phyloP scores from a whole-genome alignment of 768 basidiomycete species.

The Termitomyces sp. region DNA sequence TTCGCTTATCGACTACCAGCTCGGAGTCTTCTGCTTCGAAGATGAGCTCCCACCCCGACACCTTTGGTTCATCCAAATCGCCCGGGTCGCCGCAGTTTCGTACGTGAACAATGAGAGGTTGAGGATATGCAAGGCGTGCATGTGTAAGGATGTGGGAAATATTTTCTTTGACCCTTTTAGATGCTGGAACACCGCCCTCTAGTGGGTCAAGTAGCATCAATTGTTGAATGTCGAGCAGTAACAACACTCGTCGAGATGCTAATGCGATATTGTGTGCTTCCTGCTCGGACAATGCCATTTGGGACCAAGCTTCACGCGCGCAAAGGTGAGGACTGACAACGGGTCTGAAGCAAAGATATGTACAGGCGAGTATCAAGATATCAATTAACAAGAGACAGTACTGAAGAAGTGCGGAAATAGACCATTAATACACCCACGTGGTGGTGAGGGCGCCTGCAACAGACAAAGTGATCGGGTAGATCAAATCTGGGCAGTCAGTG shows the following conservation, averaged over 20 bases:
- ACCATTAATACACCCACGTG: background rate
- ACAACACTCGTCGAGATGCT: slow-evolving; percentile 41
- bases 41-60: slow-evolving; percentile 61
- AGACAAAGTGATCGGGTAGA: background rate
- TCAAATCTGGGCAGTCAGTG: background rate
- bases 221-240: slow-evolving; percentile 57
- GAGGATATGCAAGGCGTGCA: slow-evolving; percentile 45
- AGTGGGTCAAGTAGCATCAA: slow-evolving; percentile 46
- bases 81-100: slow-evolving; percentile 62
- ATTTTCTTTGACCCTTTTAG: slow-evolving; percentile 40
- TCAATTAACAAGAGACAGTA: background rate
- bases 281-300: slow-evolving; percentile 4
- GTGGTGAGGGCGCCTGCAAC: background rate
- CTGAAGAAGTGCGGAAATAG: background rate
- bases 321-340: too few relatives aligned
- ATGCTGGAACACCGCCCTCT: slow-evolving; percentile 45
- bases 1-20: slow-evolving; percentile 58
- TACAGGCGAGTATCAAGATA: background rate
- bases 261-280: slow-evolving; percentile 12
- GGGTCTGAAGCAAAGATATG: background rate
- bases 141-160: slow-evolving; percentile 44
- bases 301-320: background rate
- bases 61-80: slow-evolving; percentile 55
- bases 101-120: slow-evolving; percentile 63
- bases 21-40: slow-evolving; percentile 50